Base-by-base conservation (phyloP, 495 filamentous ascomycete genomes). In the Penicillium odoratum region DNA sequence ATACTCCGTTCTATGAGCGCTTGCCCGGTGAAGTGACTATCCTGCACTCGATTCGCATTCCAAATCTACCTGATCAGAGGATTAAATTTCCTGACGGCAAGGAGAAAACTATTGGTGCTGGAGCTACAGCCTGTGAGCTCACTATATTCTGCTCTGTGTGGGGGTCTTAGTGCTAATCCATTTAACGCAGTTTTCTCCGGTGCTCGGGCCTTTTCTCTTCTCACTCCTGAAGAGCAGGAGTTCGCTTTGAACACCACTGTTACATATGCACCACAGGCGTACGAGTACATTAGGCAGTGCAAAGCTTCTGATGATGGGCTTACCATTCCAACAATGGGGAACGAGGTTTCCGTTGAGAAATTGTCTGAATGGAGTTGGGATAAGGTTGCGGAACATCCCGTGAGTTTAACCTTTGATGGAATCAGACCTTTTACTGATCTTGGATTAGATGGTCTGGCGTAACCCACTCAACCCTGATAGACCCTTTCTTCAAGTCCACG, bases 11-110 rank as follows among this genome's bases (percentile, higher is more conserved):
- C 34, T 59, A 55, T 49, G 57, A 59, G 28, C 50, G 57, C 4
- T 30, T 59, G 36, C 57, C 57, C 4, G 57, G 57, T 9, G 57
- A 59, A 36, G 57, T 59, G 16, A 59, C 57, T 9, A 59, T 59
- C 16, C 26, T 59, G 13, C 57, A 59, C 29, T 55, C 57, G 18
- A 59, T 55, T 38, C 50, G 46, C 26, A 59, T 54, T 18, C 57
- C 57, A 4, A 59, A 59, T 34, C 28, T 59, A 2, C 57, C 57
- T 5, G 57, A 55, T 34, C 57, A 59, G 43, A 53, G 50, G 29
- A 54, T 59, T 18, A 59, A 54, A 40, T 59, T 59, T 33, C 57
- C 57, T 0, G 57, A 55, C 50, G 57, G 57, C 44, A 54, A 54
- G n/a, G 57, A 59, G n/a, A 59, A 59, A 36, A 4, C 2, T 2